Conservation (phyloP, 2,329 filamentous ascomycete genomes). For the Fusarium bactridioides region DNA sequence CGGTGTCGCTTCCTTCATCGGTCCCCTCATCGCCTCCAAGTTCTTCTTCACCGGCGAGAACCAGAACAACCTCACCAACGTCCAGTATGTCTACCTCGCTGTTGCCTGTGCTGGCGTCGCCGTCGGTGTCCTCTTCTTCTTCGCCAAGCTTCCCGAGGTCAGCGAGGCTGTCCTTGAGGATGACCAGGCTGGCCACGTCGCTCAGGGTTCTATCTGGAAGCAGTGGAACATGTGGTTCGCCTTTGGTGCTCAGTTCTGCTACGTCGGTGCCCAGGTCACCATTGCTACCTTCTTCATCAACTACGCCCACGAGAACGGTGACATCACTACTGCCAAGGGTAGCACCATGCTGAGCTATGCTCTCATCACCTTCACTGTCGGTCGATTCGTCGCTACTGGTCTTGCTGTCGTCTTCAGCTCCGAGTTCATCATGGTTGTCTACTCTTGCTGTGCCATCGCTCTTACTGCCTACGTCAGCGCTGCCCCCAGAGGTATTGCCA, state of each 20-base stretch:
- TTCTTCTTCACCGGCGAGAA: slow-evolving; percentile 73
- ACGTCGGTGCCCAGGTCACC: slow-evolving; percentile 75
- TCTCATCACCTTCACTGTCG: slow-evolving; percentile 77
- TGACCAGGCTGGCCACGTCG: slow-evolving; percentile 57
- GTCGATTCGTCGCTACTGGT: slow-evolving; percentile 70
- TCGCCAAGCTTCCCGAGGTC: slow-evolving; percentile 75
- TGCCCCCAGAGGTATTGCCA: slow-evolving; percentile 51
- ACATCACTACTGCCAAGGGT: slow-evolving; percentile 56
- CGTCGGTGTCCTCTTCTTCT: slow-evolving; percentile 71
- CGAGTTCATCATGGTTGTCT: slow-evolving; percentile 71
- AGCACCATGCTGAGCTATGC: slow-evolving; percentile 77
- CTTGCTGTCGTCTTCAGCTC: slow-evolving; percentile 73
- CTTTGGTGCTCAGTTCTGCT: slow-evolving; percentile 79
- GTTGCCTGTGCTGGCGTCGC: slow-evolving; percentile 73
- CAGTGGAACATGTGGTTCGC: slow-evolving; percentile 81
- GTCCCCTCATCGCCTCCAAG: slow-evolving; percentile 75
- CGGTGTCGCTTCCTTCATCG: slow-evolving; percentile 75
- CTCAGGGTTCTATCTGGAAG: slow-evolving; percentile 70
- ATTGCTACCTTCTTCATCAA: slow-evolving; percentile 77
- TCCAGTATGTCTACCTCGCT: slow-evolving; percentile 79
- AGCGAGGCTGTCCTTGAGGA: slow-evolving; percentile 55
- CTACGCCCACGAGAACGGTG: slow-evolving; percentile 69
- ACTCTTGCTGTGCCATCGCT: slow-evolving; percentile 71
- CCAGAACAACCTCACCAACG: slow-evolving; percentile 66
- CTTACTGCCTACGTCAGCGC: slow-evolving; percentile 57